Evolutionary conservation across 1,284 basidiomycete genomes (phyloP), one percentile per base, ranked within the genome.

Genomic region (Cerrena zonata): DNA sequence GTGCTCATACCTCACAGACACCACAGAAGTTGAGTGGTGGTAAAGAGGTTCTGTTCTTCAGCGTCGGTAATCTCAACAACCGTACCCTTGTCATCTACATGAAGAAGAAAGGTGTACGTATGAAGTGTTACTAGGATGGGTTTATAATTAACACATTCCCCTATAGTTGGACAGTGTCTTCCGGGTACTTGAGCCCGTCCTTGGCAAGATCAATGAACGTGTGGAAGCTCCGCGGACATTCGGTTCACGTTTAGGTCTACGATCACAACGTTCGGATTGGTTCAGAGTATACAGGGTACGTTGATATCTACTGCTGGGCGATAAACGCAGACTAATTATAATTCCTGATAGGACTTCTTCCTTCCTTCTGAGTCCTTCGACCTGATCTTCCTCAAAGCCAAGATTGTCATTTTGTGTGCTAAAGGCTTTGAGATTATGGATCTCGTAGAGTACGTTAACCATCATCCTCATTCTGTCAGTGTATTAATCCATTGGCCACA

Each of bases 341-440:
- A 15, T 13, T 4, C 26, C 40, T 30, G 15, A 34, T 45, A 83
- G 79, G 91, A 94, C 65, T 97, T 97, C 72, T 92, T 91, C 76
- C 74, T 96, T 44, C 88, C 91, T 0, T 91, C 87, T 0, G 93
- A 95, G 62, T 89, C 92, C 0, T 89, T 83, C 56, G 88, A 90
- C 59, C 75, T 97, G 45, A 85, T 94, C 59, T 98, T 97, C 74
- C 75, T 96, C 53, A 91, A 91, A 65, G 85, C 89, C 24, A 91
- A 87, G 69, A 85, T 99, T 53, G 92, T 91, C 4, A 89, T 99
- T 51, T 79, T 95, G 26, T 94, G 93, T 59, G 81, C 88, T 2
- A 93, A 90, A 62, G 93, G 91, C n/a, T 95, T 97, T 61, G 91
- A 95, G 70, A 95, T 97, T 60, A 96, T 97, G 90, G 90, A 96